Evolutionary conservation across 2,329 filamentous ascomycete genomes (phyloP), one percentile per base, ranked within the genome.

Genomic region (Cladosporium austrohemisphaericum): DNA sequence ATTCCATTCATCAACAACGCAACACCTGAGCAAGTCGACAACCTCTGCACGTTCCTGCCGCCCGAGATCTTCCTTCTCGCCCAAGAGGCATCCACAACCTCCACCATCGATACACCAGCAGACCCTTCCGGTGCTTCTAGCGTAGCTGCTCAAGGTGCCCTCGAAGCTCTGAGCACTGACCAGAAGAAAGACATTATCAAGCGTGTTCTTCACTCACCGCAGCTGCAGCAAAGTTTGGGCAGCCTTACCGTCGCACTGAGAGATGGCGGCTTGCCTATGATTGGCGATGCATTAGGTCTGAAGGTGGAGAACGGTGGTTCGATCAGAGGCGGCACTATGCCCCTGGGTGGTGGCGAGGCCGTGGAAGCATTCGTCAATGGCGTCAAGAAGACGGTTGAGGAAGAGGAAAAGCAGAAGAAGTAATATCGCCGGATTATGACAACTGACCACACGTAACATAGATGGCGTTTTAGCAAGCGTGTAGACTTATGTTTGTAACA

Each of bases 311-410:
- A 95, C 64, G 86, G 86, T n/a, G 92, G 92, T 3, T 86, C 87
- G 55, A 78, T 95, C 62, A 78, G 78, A 54, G 83, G 86, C 49
- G 85, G 88, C 5, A 85, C 81, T 43, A 84, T 96, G 73, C 91
- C 92, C 2, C 70, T 96, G 37, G 92, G 91, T 35, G 91, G 91
- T 45, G 88, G 86, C 5, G 85, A 93, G 60, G 92, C 92, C 10
- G 84, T 98, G 1, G 85, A 94, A 71, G 88, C 87, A 3, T 98
- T 98, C 69, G 78, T 98, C 18, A 81, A 94, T 49, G 93, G 92
- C 3, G 84, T 96, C 40, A 93, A 86, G 76, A 85, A 81, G 71
- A 84, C 81, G 5, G 85, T 90, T 1, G 78, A 87, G 70, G 79
- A 85, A 58, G 75, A 72, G 6, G 31, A 49, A 22, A 32, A 41